These are phyloP conservation scores for Penicillium tannophilum DNA, from an alignment of 495 filamentous ascomycete genomes.

Conservation along the genomic window DNA sequence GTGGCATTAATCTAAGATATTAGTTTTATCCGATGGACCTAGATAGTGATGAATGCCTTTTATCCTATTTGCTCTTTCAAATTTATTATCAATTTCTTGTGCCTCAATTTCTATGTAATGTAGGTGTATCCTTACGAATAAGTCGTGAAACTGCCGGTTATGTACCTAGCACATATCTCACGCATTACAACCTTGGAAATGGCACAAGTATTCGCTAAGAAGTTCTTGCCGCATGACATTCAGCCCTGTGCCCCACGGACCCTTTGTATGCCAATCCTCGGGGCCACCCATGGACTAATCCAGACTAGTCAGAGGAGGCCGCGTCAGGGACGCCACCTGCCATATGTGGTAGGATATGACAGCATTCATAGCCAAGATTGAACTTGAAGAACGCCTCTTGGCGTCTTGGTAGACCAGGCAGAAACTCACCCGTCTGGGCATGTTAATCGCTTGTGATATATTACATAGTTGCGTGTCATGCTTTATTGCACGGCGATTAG, in stretches of 20 bases:
- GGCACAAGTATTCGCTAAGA: background rate
- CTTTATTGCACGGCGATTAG: too few species aligned
- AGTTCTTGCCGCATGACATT: conserved; percentile 10
- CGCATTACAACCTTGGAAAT: background rate
- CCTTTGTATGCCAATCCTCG: conserved; percentile 1
- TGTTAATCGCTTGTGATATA: too few species aligned
- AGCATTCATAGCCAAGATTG: background rate
- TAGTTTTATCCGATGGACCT: background rate
- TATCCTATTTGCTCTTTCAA: background rate
- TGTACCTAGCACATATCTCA: background rate
- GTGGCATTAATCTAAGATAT: too few species aligned
- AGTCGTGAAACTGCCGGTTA: background rate
- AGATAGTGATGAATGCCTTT: background rate
- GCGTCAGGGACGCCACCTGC: conserved; percentile 8
- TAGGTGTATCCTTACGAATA: too few species aligned
- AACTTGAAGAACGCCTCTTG: background rate
- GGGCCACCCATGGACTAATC: background rate
- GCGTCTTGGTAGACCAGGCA: background rate
- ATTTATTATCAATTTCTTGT: background rate
- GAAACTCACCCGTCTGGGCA: background rate
- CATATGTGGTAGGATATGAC: background rate
- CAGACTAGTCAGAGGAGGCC: background rate
- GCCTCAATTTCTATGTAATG: background rate
- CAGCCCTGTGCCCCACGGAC: conserved; percentile 7
- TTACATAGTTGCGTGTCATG: too few species aligned